Percentiles rank a stretch among this genome's conserved stretches.
Conservation (phyloP, 495 filamentous ascomycete genomes). For the Chaetomidium leptoderma region DNA sequence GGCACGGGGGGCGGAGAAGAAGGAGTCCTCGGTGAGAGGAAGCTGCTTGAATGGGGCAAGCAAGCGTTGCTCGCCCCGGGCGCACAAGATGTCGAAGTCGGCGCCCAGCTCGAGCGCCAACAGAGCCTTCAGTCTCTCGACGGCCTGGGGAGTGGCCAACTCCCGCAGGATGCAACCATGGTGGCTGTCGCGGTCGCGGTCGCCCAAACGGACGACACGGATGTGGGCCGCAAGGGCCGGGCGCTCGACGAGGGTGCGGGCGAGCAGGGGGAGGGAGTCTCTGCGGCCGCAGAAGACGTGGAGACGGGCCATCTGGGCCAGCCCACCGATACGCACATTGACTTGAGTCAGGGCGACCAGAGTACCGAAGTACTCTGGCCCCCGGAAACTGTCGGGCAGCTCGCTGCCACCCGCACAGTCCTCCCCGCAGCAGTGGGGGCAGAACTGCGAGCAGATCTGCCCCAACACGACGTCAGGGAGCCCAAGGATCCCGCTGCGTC, state of each 20-base stretch:
- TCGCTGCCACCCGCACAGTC: background rate
- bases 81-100: background rate
- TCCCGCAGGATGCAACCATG: background rate
- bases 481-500: background rate
- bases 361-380: conserved; percentile 3
- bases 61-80: background rate
- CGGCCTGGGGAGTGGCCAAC: background rate
- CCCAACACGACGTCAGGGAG: background rate
- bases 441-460: conserved; percentile 4
- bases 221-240: background rate
- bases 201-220: conserved; percentile 1
- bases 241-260: background rate
- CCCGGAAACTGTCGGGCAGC: background rate
- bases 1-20: background rate
- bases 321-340: background rate
- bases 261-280: background rate
- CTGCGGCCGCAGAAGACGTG: background rate
- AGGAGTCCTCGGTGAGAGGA: background rate
- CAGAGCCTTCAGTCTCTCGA: background rate
- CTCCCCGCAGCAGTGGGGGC: conserved; percentile 8
- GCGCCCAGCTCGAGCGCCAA: background rate
- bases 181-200: background rate
- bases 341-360: conserved; percentile 1
- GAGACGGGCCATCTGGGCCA: background rate
- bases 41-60: background rate